phyloP scores from a whole-genome alignment of 116 monocot species.

The Dioscorea cayenensis region DNA sequence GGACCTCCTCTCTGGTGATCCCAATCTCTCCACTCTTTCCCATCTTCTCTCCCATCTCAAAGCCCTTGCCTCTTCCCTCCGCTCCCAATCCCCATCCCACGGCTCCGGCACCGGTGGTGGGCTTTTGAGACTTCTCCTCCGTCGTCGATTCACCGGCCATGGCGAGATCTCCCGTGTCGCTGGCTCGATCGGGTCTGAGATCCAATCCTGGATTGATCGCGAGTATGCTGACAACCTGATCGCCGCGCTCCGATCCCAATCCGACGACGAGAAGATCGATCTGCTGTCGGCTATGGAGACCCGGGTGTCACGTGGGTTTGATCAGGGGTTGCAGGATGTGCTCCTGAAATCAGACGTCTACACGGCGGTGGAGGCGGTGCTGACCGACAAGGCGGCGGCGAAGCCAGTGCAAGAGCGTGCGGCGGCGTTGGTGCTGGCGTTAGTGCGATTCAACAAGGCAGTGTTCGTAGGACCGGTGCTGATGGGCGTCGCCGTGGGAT shows the following conservation, averaged over 20 bases:
- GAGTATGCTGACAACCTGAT: conserved; percentile 39
- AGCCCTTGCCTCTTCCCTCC: conserved; percentile 7
- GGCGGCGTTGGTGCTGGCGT: conserved; percentile 33
- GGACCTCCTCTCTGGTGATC: conserved; percentile 36
- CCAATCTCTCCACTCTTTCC: conserved; percentile 36
- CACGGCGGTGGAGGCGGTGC: conserved; percentile 37
- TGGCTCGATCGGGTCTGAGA: conserved; percentile 52
- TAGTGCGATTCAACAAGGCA: conserved; percentile 69
- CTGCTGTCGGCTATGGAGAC: conserved; percentile 30
- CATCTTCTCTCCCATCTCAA: conserved; percentile 41
- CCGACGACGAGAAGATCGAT: conserved; percentile 17
- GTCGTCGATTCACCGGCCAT: conserved; percentile 7
- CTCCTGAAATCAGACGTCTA: conserved; percentile 38
- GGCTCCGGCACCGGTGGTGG: not conserved
- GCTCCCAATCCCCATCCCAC: conserved; percentile 8
- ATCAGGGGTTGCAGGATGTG: conserved; percentile 42
- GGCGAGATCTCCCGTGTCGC: conserved; percentile 47
- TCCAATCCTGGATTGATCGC: conserved; percentile 76
- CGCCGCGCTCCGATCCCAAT: conserved; percentile 17
- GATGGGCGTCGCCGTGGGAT: conserved; percentile 36
- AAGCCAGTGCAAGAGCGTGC: conserved; percentile 35
- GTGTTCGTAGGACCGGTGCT: conserved; percentile 67
- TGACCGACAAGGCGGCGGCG: conserved; percentile 21
- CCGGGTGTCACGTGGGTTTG: conserved; percentile 38
- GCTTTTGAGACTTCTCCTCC: not conserved